These are phyloP conservation scores for Lachnum nothofagi DNA, from an alignment of 2,329 filamentous ascomycete species.

Conservation along the genomic window DNA sequence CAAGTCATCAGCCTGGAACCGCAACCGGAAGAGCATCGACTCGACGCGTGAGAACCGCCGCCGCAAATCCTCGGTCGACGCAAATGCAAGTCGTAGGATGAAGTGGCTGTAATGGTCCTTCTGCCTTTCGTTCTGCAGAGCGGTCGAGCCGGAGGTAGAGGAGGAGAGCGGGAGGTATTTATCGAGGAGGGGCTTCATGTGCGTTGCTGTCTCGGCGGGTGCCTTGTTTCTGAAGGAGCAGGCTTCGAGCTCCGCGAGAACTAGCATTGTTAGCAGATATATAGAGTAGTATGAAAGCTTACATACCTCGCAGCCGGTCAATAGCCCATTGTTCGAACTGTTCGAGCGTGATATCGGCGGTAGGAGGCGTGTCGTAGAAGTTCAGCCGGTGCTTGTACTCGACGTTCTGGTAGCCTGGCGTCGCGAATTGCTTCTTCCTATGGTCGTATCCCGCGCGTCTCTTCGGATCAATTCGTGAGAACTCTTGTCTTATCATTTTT, in stretches of 20 bases:
- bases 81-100: conserved; percentile 88
- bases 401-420: conserved; percentile 68
- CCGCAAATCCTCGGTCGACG: conserved; percentile 83
- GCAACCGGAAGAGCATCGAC: conserved; percentile 79
- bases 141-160: conserved; percentile 59
- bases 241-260: conserved; percentile 83
- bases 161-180: conserved; percentile 79
- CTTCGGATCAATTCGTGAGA: conserved; percentile 49
- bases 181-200: conserved; percentile 81
- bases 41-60: conserved; percentile 82
- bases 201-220: conserved; percentile 70
- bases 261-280: conserved; percentile 43
- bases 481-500: conserved; percentile 33
- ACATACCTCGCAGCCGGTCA: conserved; percentile 71
- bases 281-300: background rate
- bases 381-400: conserved; percentile 84
- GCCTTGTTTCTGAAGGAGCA: conserved; percentile 92
- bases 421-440: conserved; percentile 82
- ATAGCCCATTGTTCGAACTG: conserved; percentile 99
- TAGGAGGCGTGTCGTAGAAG: conserved; percentile 84
- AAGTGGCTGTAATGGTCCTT: conserved; percentile 98
- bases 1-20: conserved; percentile 71
- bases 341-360: conserved; percentile 89
- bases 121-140: conserved; percentile 68
- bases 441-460: conserved; percentile 70